A percentile compares a stretch with the other conserved stretches of the same genome.
Evolutionary conservation across 2,329 filamentous ascomycete species (phyloP).

Genomic region (Rhynchosporium graminicola): DNA sequence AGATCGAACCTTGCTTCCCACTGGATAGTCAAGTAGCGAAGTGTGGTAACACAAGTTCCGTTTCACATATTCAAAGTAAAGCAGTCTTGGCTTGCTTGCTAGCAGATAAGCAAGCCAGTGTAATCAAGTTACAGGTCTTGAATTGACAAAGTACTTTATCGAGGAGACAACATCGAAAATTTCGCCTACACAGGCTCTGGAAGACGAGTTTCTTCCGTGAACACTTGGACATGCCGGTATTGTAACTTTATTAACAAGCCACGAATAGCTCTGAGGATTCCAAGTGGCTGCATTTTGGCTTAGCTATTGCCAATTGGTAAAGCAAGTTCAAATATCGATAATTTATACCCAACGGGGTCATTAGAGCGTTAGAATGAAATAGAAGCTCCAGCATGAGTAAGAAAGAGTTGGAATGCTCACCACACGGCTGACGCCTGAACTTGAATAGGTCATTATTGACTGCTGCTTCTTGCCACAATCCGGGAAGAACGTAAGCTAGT

Average conservation of each 20-base stretch:
- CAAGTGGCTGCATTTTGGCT: neutral
- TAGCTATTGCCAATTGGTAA: neutral
- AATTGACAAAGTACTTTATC: too few relatives aligned
- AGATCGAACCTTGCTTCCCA: conserved; percentile 5
- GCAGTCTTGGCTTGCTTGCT: neutral
- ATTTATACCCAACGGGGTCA: neutral
- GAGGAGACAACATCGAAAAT: too few relatives aligned
- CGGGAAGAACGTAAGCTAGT: neutral
- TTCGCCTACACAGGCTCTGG: conserved; percentile 20
- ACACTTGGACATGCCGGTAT: conserved; percentile 23
- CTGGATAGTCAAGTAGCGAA: neutral
- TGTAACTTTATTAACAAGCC: neutral
- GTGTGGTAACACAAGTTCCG: neutral
- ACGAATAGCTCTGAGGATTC: neutral
- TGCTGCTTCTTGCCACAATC: neutral
- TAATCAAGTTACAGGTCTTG: too few relatives aligned
- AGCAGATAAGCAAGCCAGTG: too few relatives aligned
- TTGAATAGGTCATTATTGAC: neutral
- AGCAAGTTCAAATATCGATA: neutral
- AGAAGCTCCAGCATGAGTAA: neutral
- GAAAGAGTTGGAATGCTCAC: neutral
- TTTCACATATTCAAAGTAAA: neutral
- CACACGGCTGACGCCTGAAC: neutral
- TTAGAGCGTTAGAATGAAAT: neutral
- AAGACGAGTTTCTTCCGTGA: conserved; percentile 27